These are phyloP conservation scores for Gaeumannomyces sp. DNA, from an alignment of 2,329 filamentous ascomycete species.

Conservation along the genomic window DNA sequence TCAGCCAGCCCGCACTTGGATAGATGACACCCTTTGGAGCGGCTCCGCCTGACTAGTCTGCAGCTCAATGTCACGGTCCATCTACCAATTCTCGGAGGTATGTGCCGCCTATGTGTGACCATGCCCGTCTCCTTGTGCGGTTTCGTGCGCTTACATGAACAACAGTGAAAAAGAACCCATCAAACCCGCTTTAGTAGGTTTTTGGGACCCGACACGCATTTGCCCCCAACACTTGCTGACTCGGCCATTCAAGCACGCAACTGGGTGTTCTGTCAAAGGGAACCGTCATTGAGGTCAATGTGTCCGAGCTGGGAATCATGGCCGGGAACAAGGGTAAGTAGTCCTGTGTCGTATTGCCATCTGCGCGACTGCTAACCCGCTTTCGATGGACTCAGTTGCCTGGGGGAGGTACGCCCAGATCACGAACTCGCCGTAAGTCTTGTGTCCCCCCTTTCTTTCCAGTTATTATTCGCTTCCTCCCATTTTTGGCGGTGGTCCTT, in stretches of 20 bases:
- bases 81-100: conserved; percentile 65
- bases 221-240: conserved; percentile 45
- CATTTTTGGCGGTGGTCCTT: background rate
- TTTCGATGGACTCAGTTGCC: background rate
- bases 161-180: conserved; percentile 64
- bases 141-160: conserved; percentile 44
- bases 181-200: conserved; percentile 68
- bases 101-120: conserved; percentile 41
- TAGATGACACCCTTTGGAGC: background rate
- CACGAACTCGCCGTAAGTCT: conserved; percentile 8
- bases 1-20: background rate
- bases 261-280: conserved; percentile 82
- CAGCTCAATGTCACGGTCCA: conserved; percentile 60
- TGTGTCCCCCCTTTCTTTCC: background rate
- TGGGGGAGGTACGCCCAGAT: conserved; percentile 9
- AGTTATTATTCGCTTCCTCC: background rate
- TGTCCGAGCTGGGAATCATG: conserved; percentile 78
- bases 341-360: background rate
- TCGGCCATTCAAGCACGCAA: conserved; percentile 52
- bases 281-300: conserved; percentile 80
- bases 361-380: background rate
- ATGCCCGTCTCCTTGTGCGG: background rate
- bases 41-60: background rate
- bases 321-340: conserved; percentile 8
- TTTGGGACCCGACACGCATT: conserved; percentile 59